Conservation (phyloP, 140 eudicot species). For the Cichorium intybus region DNA sequence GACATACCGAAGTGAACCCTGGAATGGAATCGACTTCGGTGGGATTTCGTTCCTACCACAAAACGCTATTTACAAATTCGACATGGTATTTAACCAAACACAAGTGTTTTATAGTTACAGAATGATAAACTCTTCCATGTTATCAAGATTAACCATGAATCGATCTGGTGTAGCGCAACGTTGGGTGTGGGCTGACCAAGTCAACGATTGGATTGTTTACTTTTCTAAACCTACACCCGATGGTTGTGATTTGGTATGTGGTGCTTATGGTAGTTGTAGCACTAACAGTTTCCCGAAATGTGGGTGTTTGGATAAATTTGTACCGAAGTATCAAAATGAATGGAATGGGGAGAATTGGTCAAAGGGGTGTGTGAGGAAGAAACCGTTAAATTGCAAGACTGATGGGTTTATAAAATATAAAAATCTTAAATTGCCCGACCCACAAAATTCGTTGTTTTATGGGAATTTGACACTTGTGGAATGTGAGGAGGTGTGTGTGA, state of each 20-base stretch:
- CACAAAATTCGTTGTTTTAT: constrained; percentile 22
- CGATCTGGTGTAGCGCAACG: constrained; percentile 29
- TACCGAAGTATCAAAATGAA: constrained; percentile 36
- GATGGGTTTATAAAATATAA: constrained; percentile 27
- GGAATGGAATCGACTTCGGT: constrained; percentile 42
- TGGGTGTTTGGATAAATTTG: constrained; percentile 38
- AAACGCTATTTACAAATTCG: constrained; percentile 32
- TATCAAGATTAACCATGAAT: constrained; percentile 35
- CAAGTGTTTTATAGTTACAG: constrained; percentile 25
- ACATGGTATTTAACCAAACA: constrained; percentile 20
- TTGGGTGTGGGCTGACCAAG: constrained; percentile 41
- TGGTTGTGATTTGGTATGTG: constrained; percentile 37
- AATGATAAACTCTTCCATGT: constrained; percentile 27
- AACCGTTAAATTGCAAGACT: constrained; percentile 27
- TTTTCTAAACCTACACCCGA: constrained; percentile 31
- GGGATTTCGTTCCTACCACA: constrained; percentile 29
- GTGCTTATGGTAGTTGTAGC: constrained; percentile 38
- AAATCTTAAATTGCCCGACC: constrained; percentile 29
- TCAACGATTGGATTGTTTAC: constrained; percentile 31
- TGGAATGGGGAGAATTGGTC: constrained; percentile 43
- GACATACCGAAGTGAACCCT: constrained; percentile 36
- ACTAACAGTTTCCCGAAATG: constrained; percentile 36
- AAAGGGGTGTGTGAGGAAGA: constrained; percentile 40
- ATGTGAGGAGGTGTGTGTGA: constrained; percentile 34
- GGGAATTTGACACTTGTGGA: constrained; percentile 21